Evolutionary conservation across 345 rosid genomes (phyloP).

Genomic region (Populus deltoides): DNA sequence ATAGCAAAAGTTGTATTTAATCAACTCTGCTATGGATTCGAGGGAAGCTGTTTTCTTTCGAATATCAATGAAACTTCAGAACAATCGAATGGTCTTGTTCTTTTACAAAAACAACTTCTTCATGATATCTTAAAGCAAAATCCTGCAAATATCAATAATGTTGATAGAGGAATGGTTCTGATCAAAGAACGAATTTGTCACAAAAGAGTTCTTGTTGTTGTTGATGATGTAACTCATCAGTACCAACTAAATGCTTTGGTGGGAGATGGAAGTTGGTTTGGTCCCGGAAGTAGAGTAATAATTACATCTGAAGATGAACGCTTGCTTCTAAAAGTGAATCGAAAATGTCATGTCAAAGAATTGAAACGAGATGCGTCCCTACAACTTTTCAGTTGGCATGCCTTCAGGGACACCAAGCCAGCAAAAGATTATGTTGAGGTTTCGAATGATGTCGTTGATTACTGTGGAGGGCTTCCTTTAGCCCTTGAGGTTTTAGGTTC

Average conservation of each 20-base stretch:
- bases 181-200: slow-evolving; percentile 1
- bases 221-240: slow-evolving; percentile 6
- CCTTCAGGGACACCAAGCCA: slow-evolving; percentile 2
- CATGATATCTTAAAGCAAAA: background rate
- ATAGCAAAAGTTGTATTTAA: background rate
- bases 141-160: background rate
- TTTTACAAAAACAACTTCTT: background rate
- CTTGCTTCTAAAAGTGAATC: background rate
- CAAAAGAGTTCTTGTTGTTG: slow-evolving; percentile 12
- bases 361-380: background rate
- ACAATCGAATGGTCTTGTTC: background rate
- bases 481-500: slow-evolving; percentile 14
- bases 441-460: background rate
- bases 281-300: slow-evolving; percentile 7
- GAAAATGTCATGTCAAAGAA: background rate
- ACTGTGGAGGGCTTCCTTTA: slow-evolving; percentile 8
- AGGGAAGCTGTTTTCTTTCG: background rate
- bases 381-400: slow-evolving; percentile 8
- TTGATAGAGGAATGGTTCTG: slow-evolving; percentile 2
- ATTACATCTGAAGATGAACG: slow-evolving; percentile 3
- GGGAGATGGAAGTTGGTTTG: slow-evolving; percentile 5
- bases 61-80: background rate
- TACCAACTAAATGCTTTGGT: slow-evolving; percentile 3
- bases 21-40: background rate
- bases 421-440: background rate